Base-by-base conservation (phyloP, 2,329 filamentous ascomycete species). In the Ceratocystis cubensis region DNA sequence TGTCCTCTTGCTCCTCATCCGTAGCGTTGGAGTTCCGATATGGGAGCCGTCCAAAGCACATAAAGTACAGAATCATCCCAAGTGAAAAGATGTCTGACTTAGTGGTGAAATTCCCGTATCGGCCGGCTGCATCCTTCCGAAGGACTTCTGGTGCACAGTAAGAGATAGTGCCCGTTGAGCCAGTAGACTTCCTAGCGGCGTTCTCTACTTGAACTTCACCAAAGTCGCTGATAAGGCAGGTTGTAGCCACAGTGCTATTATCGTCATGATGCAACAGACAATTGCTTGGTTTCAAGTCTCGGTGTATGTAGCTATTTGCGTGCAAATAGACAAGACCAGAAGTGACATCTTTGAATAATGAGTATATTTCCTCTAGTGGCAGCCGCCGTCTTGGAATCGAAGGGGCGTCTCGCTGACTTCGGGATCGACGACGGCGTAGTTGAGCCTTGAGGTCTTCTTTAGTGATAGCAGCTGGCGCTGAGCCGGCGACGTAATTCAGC, bases 71-170 rank as follows among this genome's bases (percentile, higher is more conserved):
- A 66, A 97, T 97, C 93, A 99, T 96, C 62, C 94, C 94, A 0
- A 99, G 79, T 0, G 92, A 96, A 75, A 99, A 99, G n/a, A 99
- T 88, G 73, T 99, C 94, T 0, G 92, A 96, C 73, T 97, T 99
- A 30, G 90, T 92, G 0, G 91, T 96, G 72, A 99, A 99, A 73
- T 97, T 96, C 6, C 89, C 91, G 71, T 89, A 93, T 0, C 82
- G 82, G 0, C 93, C 93, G 33, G 79, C 80, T 0, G 82, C 76
- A 66, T 85, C 87, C 70, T 83, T 82, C 63, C 83, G 85, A 37
- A 99, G 78, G 0, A 99, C 95, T 75, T 99, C 94, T 0, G 94
- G 94, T 0, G 94, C 94, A 75, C 94, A 99, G 75, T 96, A 99
- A 0, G 93, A 97, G 59, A 99, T 94, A 0, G 94, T 99, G 1